Base-by-base conservation (phyloP, 345 rosid species). In the Corchorus capsularis region DNA sequence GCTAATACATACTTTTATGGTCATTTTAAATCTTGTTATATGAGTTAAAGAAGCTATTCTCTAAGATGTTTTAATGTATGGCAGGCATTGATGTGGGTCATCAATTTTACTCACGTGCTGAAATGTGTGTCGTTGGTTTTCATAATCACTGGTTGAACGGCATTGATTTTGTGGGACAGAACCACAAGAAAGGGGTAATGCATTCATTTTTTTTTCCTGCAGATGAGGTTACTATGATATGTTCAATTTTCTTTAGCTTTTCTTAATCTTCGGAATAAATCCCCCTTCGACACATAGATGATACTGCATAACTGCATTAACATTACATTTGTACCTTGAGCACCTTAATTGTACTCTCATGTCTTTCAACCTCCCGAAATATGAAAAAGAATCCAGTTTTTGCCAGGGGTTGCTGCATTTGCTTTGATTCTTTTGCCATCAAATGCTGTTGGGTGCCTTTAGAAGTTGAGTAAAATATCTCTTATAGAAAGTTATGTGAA, bases 141-240 rank as follows among this genome's bases (percentile, higher is more conserved):
- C 99, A 93, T 75, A 79, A 86, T 78, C 99, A 96, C 63, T 96
- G 98, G 99, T 80, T 96, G 85, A 92, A 91, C 83, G 99, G 98
- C 20, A 96, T 93, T 41, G 98, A 93, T 78, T 96, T 41, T 77
- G 89, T 93, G 94, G 98, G 98, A 50, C 0, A 12, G n/a, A 77
- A 78, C 16, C 89, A 89, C 81, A 54, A 39, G 19, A 84, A 77
- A 79, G 84, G 78, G 85, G 97, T 93, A 87, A 81, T 61, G 47
- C 77, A 47, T 72, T 66, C 43, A 39, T 39, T 39, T 39, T 27
- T 27, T 27, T 50, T 20, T 67, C 39, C 8, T 59, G 8, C 10
- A 15, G 41, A 41, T 77, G 65, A 67, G 47, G 62, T 53, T 70
- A 46, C 46, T 52, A 3, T 41, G 22, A 50, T 15, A 17, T 41